Evolutionary conservation across 2,329 filamentous ascomycete genomes (phyloP), one percentile per base, ranked within the genome.

Genomic region (Cadophora malorum): DNA sequence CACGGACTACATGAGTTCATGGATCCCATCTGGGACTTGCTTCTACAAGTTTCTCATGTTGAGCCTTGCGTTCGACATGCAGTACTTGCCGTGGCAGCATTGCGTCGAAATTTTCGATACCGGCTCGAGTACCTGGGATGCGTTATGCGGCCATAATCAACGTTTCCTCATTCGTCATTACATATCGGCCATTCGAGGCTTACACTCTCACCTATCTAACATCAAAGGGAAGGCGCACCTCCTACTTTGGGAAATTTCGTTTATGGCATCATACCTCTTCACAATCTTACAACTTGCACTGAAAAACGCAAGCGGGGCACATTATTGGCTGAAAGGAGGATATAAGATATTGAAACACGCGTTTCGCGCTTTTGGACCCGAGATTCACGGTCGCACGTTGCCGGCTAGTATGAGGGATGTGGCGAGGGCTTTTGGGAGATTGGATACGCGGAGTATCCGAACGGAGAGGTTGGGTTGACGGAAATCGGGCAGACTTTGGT

Each of bases 251-350:
- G 71, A 71, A 55, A 52, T 60, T 9, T 55, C 62, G 5, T 66
- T 71, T 14, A 35, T 72, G 1, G 45, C 66, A 4, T 60, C 58
- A n/a, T 71, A 70, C 21, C 63, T 72, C 2, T 63, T 71, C 19
- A 61, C 63, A 1, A 41, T 47, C 2, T 67, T 72, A 6, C 64
- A 70, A 14, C 31, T 67, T 6, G 28, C 66, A 1, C 52, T 66
- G 8, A 33, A 41, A 3, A 58, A 69, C 23, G 63, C 58, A 9
- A 64, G 55, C 4, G 41, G 63, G 1, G 69, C 65, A 28, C 41
- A 25, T 16, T 66, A 45, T 12, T 72, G 69, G 67, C 41, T 69
- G 33, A 28, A 61, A 28, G 61, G 52, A 0, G 67, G 56, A 19
- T 62, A 49, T 31, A 65, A 55, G 50, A 21, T 70, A 25, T 53